Evolutionary conservation across 257 asterid species (phyloP).

Genomic region (Parsonsia alboflavescens): DNA sequence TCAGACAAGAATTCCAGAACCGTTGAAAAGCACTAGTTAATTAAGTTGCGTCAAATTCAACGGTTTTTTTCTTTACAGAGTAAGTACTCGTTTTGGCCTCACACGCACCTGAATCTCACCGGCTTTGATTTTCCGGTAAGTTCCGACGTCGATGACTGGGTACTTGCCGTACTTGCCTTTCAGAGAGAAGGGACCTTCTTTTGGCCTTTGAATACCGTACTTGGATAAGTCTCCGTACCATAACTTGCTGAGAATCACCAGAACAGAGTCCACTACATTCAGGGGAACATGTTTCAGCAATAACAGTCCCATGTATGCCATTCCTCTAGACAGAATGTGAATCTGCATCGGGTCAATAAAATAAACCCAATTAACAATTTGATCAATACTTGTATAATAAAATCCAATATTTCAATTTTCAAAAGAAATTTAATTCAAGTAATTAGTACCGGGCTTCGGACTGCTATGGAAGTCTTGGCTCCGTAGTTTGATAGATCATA

Average conservation of each 20-base stretch:
- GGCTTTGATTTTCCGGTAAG: constrained; percentile 40
- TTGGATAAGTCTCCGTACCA: constrained; percentile 50
- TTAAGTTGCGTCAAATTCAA: no score
- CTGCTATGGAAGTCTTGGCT: constrained; percentile 55
- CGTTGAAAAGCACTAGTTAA: no score
- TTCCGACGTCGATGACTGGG: constrained; percentile 67
- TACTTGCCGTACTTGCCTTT: constrained; percentile 59
- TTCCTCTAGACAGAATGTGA: constrained; percentile 48
- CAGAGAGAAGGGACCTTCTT: constrained; percentile 50
- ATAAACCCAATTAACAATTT: no score
- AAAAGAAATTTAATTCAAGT: not conserved
- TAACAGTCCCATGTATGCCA: constrained; percentile 22
- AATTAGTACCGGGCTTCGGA: constrained; percentile 61
- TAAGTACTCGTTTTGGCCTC: no score
- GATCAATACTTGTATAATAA: no score
- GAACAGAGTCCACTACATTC: constrained; percentile 32
- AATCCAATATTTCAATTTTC: no score
- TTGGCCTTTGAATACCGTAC: constrained; percentile 52
- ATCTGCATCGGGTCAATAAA: constrained; percentile 27
- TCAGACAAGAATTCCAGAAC: no score
- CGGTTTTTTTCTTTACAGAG: no score
- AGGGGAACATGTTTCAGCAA: constrained; percentile 26
- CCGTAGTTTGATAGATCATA: constrained; percentile 59
- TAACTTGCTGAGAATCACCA: constrained; percentile 35
- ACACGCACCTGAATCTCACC: constrained; percentile 54